These are phyloP conservation scores for Candida ascalaphidarum DNA, from an alignment of 805 yeast species.

Conservation along the genomic window DNA sequence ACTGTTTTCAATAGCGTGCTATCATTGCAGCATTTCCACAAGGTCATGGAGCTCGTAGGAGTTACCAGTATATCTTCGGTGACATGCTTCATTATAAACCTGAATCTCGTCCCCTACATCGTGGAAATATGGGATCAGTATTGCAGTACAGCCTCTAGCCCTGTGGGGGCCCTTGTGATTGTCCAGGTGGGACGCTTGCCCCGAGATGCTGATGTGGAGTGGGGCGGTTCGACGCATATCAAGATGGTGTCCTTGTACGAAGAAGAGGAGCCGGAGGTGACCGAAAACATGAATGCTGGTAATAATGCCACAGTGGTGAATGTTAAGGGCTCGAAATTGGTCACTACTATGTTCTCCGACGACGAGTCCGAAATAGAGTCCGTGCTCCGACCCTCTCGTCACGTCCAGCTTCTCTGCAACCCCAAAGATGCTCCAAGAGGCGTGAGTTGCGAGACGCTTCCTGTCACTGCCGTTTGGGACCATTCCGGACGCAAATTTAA, in stretches of 20 bases:
- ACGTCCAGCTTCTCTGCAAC: too few relatives aligned
- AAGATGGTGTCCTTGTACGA: constrained; percentile 26
- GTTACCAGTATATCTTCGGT: constrained; percentile 36
- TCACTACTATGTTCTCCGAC: too few relatives aligned
- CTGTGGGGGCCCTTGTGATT: constrained; percentile 32
- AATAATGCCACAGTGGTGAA: too few relatives aligned
- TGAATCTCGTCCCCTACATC: constrained; percentile 17
- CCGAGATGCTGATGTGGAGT: constrained; percentile 56
- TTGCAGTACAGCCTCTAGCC: constrained; percentile 7
- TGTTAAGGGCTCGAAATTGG: too few relatives aligned
- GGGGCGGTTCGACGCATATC: constrained; percentile 59
- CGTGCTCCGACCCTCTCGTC: too few relatives aligned
- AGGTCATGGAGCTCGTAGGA: constrained; percentile 49
- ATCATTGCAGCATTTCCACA: constrained; percentile 67
- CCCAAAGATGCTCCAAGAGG: too few relatives aligned
- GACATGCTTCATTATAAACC: constrained; percentile 47
- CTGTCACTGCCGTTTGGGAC: too few relatives aligned
- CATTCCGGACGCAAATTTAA: too few relatives aligned
- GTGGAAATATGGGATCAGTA: constrained; percentile 40
- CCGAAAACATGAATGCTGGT: too few relatives aligned
- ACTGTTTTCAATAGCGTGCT: constrained; percentile 33
- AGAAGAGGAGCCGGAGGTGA: constrained; percentile 20
- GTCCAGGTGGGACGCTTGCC: constrained; percentile 56
- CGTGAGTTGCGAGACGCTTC: too few relatives aligned
- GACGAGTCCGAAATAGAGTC: too few relatives aligned